These are phyloP conservation scores for Gardenia jasminoides DNA, from an alignment of 257 asterid genomes.

Conservation along the genomic window DNA sequence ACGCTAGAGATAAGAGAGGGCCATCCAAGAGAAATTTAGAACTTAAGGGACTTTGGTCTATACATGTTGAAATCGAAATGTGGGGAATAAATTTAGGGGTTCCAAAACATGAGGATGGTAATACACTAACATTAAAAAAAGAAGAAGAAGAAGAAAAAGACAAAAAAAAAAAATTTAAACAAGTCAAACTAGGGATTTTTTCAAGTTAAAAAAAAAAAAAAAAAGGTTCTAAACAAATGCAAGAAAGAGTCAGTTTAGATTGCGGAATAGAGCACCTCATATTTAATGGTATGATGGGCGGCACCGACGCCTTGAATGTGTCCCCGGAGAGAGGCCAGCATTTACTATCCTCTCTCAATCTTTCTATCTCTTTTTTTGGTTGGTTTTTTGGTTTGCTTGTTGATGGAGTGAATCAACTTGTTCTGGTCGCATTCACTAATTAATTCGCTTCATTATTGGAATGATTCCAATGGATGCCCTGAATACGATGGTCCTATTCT, in stretches of 20 bases:
- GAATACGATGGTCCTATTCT: neutral
- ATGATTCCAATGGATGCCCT: neutral
- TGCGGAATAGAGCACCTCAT: neutral
- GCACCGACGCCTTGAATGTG: neutral
- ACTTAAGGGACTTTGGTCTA: neutral
- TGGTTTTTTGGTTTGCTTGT: no score
- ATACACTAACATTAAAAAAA: neutral
- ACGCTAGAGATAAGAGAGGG: neutral
- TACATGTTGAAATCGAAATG: neutral
- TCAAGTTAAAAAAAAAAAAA: neutral
- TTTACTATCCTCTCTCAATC: neutral
- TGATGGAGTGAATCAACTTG: no score
- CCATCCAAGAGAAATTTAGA: neutral
- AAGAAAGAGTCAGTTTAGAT: neutral
- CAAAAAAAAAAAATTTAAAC: neutral
- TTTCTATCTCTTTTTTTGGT: neutral
- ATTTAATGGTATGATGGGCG: neutral
- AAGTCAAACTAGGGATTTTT: neutral
- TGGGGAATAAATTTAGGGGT: neutral
- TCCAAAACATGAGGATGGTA: neutral
- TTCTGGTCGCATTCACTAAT: no score
- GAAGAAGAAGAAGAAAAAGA: no score
- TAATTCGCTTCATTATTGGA: neutral
- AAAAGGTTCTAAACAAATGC: neutral
- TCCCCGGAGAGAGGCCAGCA: neutral